phyloP scores from a whole-genome alignment of 2,329 filamentous ascomycete genomes.

The Bretziella fagacearum region DNA sequence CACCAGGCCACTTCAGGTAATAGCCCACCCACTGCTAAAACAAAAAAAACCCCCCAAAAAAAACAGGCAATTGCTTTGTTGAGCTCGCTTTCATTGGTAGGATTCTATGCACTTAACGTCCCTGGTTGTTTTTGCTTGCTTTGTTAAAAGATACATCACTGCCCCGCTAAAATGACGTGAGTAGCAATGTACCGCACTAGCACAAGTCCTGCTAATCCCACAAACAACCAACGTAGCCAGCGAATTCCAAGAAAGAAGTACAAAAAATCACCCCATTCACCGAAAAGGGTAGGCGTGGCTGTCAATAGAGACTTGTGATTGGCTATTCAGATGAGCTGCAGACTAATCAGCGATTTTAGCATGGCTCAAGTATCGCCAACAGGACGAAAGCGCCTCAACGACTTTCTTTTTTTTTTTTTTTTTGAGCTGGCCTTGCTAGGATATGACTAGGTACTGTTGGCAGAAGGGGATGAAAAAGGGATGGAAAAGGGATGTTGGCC shows the following conservation, averaged over 20 bases:
- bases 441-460: not conserved
- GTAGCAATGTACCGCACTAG: not conserved
- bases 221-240: not conserved
- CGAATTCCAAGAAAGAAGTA: not conserved
- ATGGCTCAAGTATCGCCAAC: not conserved
- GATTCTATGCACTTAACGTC: not conserved
- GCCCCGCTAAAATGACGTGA: not conserved
- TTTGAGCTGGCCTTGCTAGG: not conserved
- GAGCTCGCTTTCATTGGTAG: not conserved
- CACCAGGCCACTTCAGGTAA: too few relatives aligned
- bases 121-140: too few relatives aligned
- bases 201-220: not conserved
- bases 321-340: slow-evolving; percentile 4
- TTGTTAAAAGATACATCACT: slow-evolving; percentile 1
- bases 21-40: too few relatives aligned
- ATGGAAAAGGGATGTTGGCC: not conserved
- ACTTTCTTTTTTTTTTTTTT: too few relatives aligned
- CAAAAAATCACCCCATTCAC: not conserved
- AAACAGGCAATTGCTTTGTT: not conserved
- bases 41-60: not conserved
- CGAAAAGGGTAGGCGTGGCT: slow-evolving; percentile 4
- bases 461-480: not conserved
- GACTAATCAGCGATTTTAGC: not conserved
- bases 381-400: slow-evolving; percentile 1
- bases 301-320: not conserved